Evolutionary conservation across 352 stramenopile species (phyloP).

Genomic region (Phytophthora pseudosyringae): DNA sequence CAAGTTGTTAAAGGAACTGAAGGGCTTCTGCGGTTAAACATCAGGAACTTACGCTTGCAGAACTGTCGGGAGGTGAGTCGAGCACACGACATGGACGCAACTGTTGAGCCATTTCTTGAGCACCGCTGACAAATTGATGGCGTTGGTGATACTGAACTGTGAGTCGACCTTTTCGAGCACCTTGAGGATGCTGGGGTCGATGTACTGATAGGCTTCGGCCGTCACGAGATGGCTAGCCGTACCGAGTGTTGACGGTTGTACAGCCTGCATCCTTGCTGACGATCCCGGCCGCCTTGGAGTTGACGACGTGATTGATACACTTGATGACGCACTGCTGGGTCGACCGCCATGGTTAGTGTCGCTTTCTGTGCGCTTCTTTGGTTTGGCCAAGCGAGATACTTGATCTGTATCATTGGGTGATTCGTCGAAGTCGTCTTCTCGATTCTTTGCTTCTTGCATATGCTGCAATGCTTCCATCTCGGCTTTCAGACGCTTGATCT

Average conservation of each 20-base stretch:
- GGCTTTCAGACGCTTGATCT: conserved; percentile 67
- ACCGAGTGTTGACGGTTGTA: conserved; percentile 7
- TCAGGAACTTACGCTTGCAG: conserved; percentile 34
- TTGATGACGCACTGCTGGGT: conserved; percentile 28
- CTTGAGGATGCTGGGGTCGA: conserved; percentile 82
- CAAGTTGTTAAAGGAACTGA: background rate
- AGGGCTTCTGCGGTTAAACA: background rate
- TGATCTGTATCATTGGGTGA: conserved; percentile 28
- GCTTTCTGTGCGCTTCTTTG: conserved; percentile 10
- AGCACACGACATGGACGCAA: conserved; percentile 65
- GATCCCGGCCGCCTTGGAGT: conserved; percentile 18
- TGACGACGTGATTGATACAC: conserved; percentile 25
- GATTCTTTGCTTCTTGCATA: conserved; percentile 57
- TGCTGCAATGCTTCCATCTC: conserved; percentile 83
- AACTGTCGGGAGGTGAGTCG: conserved; percentile 50
- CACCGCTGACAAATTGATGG: conserved; percentile 64
- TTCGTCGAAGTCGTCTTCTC: conserved; percentile 36
- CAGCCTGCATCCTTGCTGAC: conserved; percentile 18
- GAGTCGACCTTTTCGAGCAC: conserved; percentile 86
- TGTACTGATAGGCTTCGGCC: conserved; percentile 67
- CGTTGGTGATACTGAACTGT: conserved; percentile 86
- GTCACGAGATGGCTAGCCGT: conserved; percentile 38
- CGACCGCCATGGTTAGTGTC: conserved; percentile 14
- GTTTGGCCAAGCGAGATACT: conserved; percentile 10
- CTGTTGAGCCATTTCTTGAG: conserved; percentile 83